Evolutionary conservation across 306 rosid species (phyloP), one percentile per base, ranked within the genome.

Genomic region (Gastrolobium bilobum): DNA sequence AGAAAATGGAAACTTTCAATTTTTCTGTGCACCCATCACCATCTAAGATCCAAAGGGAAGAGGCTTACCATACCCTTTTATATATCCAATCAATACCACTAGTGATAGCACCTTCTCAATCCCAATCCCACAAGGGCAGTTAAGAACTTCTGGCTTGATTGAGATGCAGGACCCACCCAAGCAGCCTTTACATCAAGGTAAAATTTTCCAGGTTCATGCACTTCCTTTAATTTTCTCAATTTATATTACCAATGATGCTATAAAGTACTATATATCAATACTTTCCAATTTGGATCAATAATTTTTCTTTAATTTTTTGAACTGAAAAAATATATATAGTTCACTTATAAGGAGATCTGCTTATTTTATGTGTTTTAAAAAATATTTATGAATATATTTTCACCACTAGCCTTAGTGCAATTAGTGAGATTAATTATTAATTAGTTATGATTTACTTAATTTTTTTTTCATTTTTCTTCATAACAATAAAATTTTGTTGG

Each of bases 121-220:
- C 43, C 82, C 75, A 82, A 38, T 10, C 14, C 53, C 53, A 44
- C 62, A 69, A 37, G 78, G 74, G 8, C 70, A 37, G 73, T 4
- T 48, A 48, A 40, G 10, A 26, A 5, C 13, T 37, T 73, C 86
- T 72, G 10, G 61, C 38, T 64, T 83, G 83, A 73, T 73, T 48
- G 73, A 48, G 73, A 72, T 51, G 15, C 81, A 53, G 47, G 77
- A n/a, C 46, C 82, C 86, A 56, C 67, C 86, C 20, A 71, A 44
- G 46, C 54, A 37, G 9, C 54, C 71, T 26, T 46, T 35, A 31
- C 66, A 58, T 2, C 65, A 74, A 81, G 85, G 79, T 80, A 80
- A 50, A 3, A 20, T 59, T 60, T 9, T 0, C 47, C 42, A 78
- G 15, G 42, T 78, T 35, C 76, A 15, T 71, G 65, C 29, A 43